Evolutionary conservation across 2,329 filamentous ascomycete genomes (phyloP).

Genomic region (Botrytis elliptica): DNA sequence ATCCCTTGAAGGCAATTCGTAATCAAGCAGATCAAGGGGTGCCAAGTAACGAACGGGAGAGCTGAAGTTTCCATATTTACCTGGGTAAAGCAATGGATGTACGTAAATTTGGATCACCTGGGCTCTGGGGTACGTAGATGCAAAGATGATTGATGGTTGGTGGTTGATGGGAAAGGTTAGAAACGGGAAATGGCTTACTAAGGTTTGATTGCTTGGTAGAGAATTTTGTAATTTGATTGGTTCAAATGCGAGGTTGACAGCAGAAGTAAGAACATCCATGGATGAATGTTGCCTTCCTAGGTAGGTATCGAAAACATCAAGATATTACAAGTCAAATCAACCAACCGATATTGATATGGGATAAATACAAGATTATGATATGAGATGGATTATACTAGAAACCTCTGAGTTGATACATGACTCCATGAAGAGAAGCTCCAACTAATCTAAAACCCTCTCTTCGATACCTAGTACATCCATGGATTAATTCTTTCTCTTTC

Average conservation of each 20-base stretch:
- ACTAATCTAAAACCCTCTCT: background rate
- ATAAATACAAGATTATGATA: no score
- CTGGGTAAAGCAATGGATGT: background rate
- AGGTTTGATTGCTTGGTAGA: background rate
- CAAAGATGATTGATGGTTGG: background rate
- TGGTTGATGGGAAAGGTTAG: background rate
- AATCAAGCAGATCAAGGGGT: background rate
- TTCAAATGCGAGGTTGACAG: background rate
- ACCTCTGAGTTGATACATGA: no score
- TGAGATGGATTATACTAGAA: background rate
- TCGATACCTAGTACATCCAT: background rate
- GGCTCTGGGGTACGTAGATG: background rate
- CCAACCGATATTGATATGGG: no score
- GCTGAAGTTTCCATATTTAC: background rate
- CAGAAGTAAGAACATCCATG: background rate
- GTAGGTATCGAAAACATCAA: no score
- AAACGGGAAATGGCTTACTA: background rate
- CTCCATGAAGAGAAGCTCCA: background rate
- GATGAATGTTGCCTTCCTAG: no score
- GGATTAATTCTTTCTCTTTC: background rate
- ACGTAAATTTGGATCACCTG: slow-evolving; percentile 2
- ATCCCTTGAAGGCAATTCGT: background rate
- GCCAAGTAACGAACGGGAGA: background rate
- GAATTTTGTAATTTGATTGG: background rate
- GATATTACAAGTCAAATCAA: no score